Evolutionary conservation across 2,329 filamentous ascomycete genomes (phyloP).

Genomic region (Shiraia sp.): DNA sequence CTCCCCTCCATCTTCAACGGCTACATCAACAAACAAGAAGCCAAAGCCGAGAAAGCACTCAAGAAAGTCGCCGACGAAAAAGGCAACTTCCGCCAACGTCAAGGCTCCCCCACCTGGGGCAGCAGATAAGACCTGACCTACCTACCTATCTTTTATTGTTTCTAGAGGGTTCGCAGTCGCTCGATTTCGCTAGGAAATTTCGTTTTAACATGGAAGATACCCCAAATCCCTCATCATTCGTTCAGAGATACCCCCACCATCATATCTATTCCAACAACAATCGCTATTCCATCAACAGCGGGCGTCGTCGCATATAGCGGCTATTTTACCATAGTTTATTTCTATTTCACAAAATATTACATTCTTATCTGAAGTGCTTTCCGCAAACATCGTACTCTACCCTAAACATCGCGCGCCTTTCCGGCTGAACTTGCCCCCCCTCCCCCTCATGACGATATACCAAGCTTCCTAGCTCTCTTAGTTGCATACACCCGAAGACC

Average conservation of each 20-base stretch:
- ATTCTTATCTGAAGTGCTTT: no score
- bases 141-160: not conserved
- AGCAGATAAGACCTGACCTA: slow-evolving; percentile 28
- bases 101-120: slow-evolving; percentile 44
- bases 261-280: slow-evolving; percentile 15
- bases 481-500: slow-evolving; percentile 14
- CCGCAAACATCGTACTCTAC: no score
- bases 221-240: slow-evolving; percentile 25
- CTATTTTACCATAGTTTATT: slow-evolving; percentile 5
- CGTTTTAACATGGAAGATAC: slow-evolving; percentile 30
- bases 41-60: slow-evolving; percentile 39
- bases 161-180: slow-evolving; percentile 7
- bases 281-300: slow-evolving; percentile 17
- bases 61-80: slow-evolving; percentile 45
- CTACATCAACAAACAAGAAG: slow-evolving; percentile 40
- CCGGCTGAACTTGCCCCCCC: no score
- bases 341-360: slow-evolving; percentile 2
- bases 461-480: not conserved
- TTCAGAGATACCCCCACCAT: slow-evolving; percentile 30
- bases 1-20: slow-evolving; percentile 41
- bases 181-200: slow-evolving; percentile 17
- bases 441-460: no score
- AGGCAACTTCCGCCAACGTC: slow-evolving; percentile 44
- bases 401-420: no score
- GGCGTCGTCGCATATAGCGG: slow-evolving; percentile 10